Evolutionary conservation across 2,329 filamentous ascomycete genomes (phyloP).

Genomic region (Epichloe festucae): DNA sequence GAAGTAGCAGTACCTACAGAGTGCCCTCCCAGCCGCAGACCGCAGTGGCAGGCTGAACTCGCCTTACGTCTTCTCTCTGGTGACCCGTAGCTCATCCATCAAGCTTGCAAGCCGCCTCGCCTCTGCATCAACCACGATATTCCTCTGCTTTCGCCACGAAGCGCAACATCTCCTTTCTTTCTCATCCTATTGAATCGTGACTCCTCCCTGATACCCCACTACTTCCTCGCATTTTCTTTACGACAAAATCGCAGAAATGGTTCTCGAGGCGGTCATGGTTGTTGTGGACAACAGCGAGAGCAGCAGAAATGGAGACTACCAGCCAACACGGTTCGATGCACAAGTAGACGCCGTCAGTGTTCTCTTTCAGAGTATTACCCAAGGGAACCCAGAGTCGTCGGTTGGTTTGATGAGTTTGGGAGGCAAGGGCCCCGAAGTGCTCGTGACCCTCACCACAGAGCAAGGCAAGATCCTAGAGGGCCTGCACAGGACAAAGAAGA

Average conservation of each 20-base stretch:
- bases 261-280: slow-evolving; percentile 98
- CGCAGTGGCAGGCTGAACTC: slow-evolving; percentile 28
- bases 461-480: slow-evolving; percentile 91
- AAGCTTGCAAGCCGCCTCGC: slow-evolving; percentile 5
- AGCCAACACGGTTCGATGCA: slow-evolving; percentile 88
- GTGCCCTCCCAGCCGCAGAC: background rate
- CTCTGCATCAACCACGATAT: background rate
- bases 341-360: slow-evolving; percentile 92
- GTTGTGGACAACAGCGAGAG: slow-evolving; percentile 99
- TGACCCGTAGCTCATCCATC: slow-evolving; percentile 1
- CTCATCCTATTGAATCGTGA: too few species aligned
- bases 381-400: slow-evolving; percentile 90
- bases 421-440: slow-evolving; percentile 89
- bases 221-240: background rate
- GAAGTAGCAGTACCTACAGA: slow-evolving; percentile 10
- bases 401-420: slow-evolving; percentile 99
- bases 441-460: slow-evolving; percentile 92
- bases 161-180: background rate
- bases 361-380: slow-evolving; percentile 90
- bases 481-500: slow-evolving; percentile 74
- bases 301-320: slow-evolving; percentile 88
- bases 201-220: background rate
- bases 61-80: slow-evolving; percentile 24
- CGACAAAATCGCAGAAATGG: slow-evolving; percentile 56
- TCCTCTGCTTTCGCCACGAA: background rate